Evolutionary conservation across 805 yeast species (phyloP).

Genomic region (Candida maesae): DNA sequence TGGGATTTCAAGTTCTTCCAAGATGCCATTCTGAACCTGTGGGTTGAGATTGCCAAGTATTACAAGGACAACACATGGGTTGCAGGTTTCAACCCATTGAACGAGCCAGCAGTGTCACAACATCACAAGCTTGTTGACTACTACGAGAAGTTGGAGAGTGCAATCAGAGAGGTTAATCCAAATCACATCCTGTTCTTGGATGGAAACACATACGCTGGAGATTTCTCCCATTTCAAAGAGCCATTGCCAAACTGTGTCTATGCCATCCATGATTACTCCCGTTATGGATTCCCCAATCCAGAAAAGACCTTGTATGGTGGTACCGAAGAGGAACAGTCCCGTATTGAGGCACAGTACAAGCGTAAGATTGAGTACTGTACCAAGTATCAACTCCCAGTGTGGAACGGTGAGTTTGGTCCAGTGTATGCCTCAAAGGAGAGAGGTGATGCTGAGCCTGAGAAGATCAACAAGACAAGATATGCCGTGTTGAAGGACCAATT

Average conservation of each 20-base stretch:
- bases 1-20: slow-evolving; percentile 49
- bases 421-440: slow-evolving; percentile 42
- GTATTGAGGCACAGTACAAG: slow-evolving; percentile 36
- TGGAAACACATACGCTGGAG: slow-evolving; percentile 49
- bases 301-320: slow-evolving; percentile 34
- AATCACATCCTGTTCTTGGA: slow-evolving; percentile 47
- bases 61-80: slow-evolving; percentile 46
- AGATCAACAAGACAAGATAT: slow-evolving; percentile 38
- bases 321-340: slow-evolving; percentile 32
- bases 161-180: slow-evolving; percentile 41
- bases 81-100: slow-evolving; percentile 51
- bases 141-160: slow-evolving; percentile 36
- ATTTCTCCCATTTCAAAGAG: slow-evolving; percentile 44
- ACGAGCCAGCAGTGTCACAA: slow-evolving; percentile 47
- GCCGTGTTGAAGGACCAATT: slow-evolving; percentile 44
- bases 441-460: slow-evolving; percentile 38
- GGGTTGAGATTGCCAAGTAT: slow-evolving; percentile 42
- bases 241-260: slow-evolving; percentile 43
- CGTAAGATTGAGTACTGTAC: slow-evolving; percentile 43
- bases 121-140: slow-evolving; percentile 38
- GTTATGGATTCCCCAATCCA: slow-evolving; percentile 41
- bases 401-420: slow-evolving; percentile 56
- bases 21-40: slow-evolving; percentile 41
- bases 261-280: slow-evolving; percentile 46
- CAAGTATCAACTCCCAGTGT: slow-evolving; percentile 41